Evolutionary conservation across 2,329 filamentous ascomycete species (phyloP), one percentile per base, ranked within the genome.

Genomic region (Penicillium sp.): DNA sequence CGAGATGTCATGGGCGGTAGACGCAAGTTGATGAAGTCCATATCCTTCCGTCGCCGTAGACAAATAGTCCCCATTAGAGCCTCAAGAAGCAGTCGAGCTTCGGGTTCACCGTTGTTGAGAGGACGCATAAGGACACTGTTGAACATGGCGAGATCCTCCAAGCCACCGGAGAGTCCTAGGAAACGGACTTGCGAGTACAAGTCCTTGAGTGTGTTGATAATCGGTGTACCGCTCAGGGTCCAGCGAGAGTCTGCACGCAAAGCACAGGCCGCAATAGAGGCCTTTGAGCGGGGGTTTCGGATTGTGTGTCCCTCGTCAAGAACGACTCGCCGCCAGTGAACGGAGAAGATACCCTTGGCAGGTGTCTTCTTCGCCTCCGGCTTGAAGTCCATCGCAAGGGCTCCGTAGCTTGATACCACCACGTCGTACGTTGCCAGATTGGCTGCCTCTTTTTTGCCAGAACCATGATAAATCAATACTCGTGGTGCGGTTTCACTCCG

Each of bases 251-350:
- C 78, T 1, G 89, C 86, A 41, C 80, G 73, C 5, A 95, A 69
- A 33, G 77, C 77, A 51, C 78, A 84, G 1, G 84, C 86, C 3
- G 89, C 87, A 48, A 84, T 70, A 0, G 88, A 82, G 39, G 80
- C 81, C 64, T 89, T 89, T 0, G 89, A 87, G 44, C 79, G 80
- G 3, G 85, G 81, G 52, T 95, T 95, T 12, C 90, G 81, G 51
- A 95, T 90, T 1, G 75, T 83, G 62, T 95, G 90, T 0, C 88
- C 89, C 73, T 95, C 89, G 57, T 95, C 89, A 4, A 95, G 76
- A 9, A 95, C 85, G 8, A 95, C 75, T 6, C 90, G 83, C 9
- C 85, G 81, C 89, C 89, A 95, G 3, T 83, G 76, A 6, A 87
- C 66, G 3, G 81, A 83, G 64, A 82, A 86, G 0, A 86, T 70